phyloP scores from a whole-genome alignment of 2,329 filamentous ascomycete species.

The Cytospora schulzeri region DNA sequence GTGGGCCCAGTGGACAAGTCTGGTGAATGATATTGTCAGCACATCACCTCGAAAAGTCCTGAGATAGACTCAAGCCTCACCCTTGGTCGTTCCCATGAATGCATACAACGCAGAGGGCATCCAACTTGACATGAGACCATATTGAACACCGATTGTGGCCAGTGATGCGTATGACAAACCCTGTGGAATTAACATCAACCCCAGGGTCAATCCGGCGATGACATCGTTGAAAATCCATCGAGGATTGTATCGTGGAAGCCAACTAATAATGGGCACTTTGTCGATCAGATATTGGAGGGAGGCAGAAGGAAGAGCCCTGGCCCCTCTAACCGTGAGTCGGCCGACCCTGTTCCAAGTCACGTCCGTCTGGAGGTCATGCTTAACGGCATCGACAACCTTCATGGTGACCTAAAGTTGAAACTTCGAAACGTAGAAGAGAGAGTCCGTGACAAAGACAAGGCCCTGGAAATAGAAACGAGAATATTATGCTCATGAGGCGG shows the following conservation, averaged over 20 bases:
- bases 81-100: conserved; percentile 64
- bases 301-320: conserved; percentile 50
- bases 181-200: conserved; percentile 63
- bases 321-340: conserved; percentile 36
- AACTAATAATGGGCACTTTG: conserved; percentile 63
- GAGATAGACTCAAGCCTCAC: conserved; percentile 37
- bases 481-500: background rate
- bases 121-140: conserved; percentile 63
- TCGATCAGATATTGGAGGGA: conserved; percentile 58
- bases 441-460: background rate
- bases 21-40: conserved; percentile 31
- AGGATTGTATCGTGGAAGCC: conserved; percentile 63
- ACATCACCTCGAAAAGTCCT: conserved; percentile 8
- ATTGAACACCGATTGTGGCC: conserved; percentile 61
- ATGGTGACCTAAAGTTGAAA: conserved; percentile 21
- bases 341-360: conserved; percentile 40
- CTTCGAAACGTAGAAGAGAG: background rate
- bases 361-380: conserved; percentile 41
- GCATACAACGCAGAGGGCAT: conserved; percentile 59
- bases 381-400: conserved; percentile 32
- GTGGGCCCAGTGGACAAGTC: conserved; percentile 66
- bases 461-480: background rate
- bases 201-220: conserved; percentile 63
- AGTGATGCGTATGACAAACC: conserved; percentile 65
- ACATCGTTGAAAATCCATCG: conserved; percentile 64